A percentile compares a stretch with the other conserved stretches of the same genome.
phyloP scores from a whole-genome alignment of 495 filamentous ascomycete species.

The Astrothelium macrocarpum region DNA sequence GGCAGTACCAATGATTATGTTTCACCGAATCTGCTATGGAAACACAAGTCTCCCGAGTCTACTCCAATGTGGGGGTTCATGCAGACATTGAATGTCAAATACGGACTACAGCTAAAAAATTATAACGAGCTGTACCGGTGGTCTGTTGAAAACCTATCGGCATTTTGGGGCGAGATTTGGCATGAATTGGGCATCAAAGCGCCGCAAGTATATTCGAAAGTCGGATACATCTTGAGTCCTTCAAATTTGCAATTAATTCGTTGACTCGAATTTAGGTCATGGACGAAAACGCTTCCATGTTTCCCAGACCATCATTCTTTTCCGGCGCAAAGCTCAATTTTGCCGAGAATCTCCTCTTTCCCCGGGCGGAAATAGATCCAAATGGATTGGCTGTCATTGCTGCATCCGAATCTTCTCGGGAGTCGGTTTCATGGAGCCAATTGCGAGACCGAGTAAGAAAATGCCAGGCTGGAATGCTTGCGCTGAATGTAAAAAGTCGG shows the following conservation, averaged over 20 bases:
- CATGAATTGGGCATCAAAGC: conserved; percentile 64
- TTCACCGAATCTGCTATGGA: conserved; percentile 33
- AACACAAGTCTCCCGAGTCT: conserved; percentile 37
- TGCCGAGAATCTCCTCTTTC: conserved; percentile 84
- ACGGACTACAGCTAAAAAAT: conserved; percentile 48
- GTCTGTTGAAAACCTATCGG: conserved; percentile 65
- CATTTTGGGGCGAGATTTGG: conserved; percentile 85
- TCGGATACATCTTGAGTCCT: conserved; percentile 27
- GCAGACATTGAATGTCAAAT: conserved; percentile 54
- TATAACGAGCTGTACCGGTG: conserved; percentile 71
- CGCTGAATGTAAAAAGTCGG: conserved; percentile 50
- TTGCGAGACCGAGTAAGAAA: conserved; percentile 65
- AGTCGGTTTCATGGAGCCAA: conserved; percentile 68
- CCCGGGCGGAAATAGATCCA: conserved; percentile 48
- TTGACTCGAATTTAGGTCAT: conserved; percentile 48
- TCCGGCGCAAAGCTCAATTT: conserved; percentile 71
- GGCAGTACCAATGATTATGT: neutral
- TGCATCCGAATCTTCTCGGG: conserved; percentile 59
- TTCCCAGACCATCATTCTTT: conserved; percentile 81
- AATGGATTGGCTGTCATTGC: conserved; percentile 57
- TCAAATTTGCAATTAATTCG: neutral
- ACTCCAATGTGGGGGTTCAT: conserved; percentile 38
- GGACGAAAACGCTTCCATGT: conserved; percentile 55
- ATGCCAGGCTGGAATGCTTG: conserved; percentile 61
- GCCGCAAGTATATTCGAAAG: conserved; percentile 51